These are phyloP conservation scores for Picea sitchensis DNA, from an alignment of 75 land plant genomes.

Conservation along the genomic window DNA sequence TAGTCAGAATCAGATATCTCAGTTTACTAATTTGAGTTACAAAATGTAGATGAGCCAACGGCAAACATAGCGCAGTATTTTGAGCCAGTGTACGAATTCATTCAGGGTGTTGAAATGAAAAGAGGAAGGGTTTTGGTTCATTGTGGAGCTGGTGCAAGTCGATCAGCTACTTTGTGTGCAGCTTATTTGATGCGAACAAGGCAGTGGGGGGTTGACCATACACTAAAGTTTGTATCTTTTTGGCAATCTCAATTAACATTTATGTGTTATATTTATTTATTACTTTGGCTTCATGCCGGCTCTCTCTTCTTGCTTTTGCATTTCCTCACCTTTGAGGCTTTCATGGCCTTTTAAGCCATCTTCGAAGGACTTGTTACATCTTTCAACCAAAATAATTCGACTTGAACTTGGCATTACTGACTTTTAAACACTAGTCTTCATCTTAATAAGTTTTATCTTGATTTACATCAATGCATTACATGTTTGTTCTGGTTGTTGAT, in stretches of 20 bases:
- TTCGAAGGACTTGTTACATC: background rate
- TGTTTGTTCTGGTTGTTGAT: too few species aligned
- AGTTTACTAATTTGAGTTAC: background rate
- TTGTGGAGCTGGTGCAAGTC: slow-evolving; percentile 42
- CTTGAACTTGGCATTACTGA: too few species aligned
- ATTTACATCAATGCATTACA: too few species aligned
- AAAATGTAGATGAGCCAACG: slow-evolving; percentile 27
- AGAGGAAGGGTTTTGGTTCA: slow-evolving; percentile 26
- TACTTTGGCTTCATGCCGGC: background rate
- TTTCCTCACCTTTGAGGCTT: background rate
- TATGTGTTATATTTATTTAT: background rate
- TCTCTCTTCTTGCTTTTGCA: background rate
- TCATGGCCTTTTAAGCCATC: background rate
- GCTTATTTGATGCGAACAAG: slow-evolving; percentile 26
- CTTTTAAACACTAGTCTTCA: too few species aligned
- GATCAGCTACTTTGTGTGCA: slow-evolving; percentile 32
- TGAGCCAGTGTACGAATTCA: slow-evolving; percentile 14
- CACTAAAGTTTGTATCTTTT: slow-evolving; percentile 24
- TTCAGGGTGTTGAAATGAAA: slow-evolving; percentile 11
- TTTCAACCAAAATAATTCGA: background rate
- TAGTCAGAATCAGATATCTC: background rate
- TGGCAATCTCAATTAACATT: background rate
- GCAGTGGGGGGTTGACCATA: slow-evolving; percentile 18
- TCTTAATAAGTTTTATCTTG: too few species aligned
- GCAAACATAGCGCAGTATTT: slow-evolving; percentile 27